phyloP scores from a whole-genome alignment of 2,329 filamentous ascomycete species.

The Alternaria triticina region DNA sequence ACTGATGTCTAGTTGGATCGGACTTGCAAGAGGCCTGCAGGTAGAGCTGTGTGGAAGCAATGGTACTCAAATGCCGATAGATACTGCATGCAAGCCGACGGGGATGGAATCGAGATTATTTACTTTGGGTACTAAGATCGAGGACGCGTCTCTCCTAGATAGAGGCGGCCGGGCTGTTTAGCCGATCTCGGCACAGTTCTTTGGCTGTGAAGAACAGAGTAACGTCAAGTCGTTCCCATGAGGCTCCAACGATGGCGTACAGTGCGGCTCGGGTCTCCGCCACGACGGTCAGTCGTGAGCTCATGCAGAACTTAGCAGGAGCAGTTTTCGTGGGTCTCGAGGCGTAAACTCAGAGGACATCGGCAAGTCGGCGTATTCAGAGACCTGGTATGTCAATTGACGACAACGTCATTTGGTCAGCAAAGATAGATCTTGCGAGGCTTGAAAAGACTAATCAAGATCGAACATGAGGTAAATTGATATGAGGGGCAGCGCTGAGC shows the following conservation, averaged over 20 bases:
- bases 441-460: not conserved
- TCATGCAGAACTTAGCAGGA: not conserved
- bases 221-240: not conserved
- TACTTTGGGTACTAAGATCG: not conserved
- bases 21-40: not conserved
- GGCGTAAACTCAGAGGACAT: not conserved
- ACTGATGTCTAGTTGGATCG: not conserved
- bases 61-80: not conserved
- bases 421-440: not conserved
- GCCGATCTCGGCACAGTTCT: not conserved
- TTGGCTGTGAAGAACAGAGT: not conserved
- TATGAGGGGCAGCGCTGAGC: not conserved
- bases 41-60: not conserved
- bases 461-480: not conserved
- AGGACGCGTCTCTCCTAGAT: not conserved
- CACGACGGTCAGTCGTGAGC: not conserved
- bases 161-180: not conserved
- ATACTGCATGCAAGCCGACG: not conserved
- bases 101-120: not conserved
- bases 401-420: not conserved
- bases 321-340: not conserved
- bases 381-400: not conserved
- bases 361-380: not conserved
- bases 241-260: not conserved
- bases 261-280: not conserved